These are phyloP conservation scores for Micractinium conductrix DNA, from an alignment of 139 green algal species.

Conservation along the genomic window DNA sequence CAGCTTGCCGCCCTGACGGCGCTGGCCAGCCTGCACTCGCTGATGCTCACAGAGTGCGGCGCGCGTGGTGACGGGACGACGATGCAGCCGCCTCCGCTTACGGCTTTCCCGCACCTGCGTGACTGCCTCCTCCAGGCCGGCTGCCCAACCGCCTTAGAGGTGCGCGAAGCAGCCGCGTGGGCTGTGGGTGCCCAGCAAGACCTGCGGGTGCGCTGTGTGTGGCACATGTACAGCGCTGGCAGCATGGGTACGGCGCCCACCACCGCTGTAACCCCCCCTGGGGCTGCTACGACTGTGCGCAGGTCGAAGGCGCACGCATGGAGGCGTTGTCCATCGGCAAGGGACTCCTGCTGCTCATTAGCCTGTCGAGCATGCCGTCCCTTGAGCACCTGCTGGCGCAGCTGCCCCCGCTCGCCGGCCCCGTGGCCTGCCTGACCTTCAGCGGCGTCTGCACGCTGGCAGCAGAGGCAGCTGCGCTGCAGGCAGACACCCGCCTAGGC, in stretches of 20 bases:
- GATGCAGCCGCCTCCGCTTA: neutral
- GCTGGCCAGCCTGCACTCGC: neutral
- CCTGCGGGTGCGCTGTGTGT: neutral
- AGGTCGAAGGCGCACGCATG: neutral
- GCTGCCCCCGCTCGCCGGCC: too few relatives aligned
- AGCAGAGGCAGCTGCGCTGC: too few relatives aligned
- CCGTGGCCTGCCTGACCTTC: neutral
- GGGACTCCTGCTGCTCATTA: neutral
- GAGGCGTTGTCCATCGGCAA: neutral
- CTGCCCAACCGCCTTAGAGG: too few relatives aligned
- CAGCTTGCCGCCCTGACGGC: neutral
- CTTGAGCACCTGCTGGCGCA: neutral
- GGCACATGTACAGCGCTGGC: too few relatives aligned
- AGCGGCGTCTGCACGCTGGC: too few relatives aligned
- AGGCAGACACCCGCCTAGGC: neutral
- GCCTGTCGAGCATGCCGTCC: neutral
- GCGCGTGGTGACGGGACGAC: neutral
- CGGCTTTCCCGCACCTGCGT: neutral
- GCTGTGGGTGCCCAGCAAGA: too few relatives aligned
- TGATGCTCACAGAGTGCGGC: neutral
- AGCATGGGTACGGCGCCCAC: too few relatives aligned
- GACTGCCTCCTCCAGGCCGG: neutral
- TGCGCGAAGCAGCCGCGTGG: too few relatives aligned
- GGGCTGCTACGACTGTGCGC: neutral
- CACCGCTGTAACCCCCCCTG: neutral